Conservation (phyloP, 495 filamentous ascomycete species). For the Neurospora sp. region DNA sequence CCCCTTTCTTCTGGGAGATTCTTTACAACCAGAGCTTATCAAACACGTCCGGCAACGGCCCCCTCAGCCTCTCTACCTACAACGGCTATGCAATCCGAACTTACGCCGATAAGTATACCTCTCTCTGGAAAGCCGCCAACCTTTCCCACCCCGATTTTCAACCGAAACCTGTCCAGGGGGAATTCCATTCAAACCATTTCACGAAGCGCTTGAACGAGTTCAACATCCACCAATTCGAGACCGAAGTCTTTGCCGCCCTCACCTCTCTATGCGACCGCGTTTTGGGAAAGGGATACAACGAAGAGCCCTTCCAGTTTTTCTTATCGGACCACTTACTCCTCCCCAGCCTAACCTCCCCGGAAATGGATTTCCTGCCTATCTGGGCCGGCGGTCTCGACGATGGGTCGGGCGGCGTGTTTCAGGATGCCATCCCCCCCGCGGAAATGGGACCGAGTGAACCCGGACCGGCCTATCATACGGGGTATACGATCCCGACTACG, state of each 20-base stretch:
- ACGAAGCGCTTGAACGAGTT: background rate
- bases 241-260: background rate
- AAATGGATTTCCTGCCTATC: slow-evolving; percentile 34
- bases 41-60: background rate
- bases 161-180: background rate
- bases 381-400: slow-evolving; percentile 40
- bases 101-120: background rate
- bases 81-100: background rate
- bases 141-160: background rate
- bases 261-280: background rate
- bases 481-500: slow-evolving; percentile 20
- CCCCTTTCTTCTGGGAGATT: slow-evolving; percentile 23
- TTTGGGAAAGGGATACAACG: background rate
- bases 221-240: background rate
- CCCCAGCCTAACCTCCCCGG: slow-evolving; percentile 24
- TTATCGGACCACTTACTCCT: slow-evolving; percentile 22
- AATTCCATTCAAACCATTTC: no score
- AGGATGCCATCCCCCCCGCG: slow-evolving; percentile 25
- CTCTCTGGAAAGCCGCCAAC: background rate
- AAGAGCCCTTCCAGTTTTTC: slow-evolving; percentile 11
- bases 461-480: slow-evolving; percentile 35
- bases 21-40: background rate
- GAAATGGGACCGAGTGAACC: slow-evolving; percentile 34
- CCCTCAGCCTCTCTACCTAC: background rate
- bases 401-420: slow-evolving; percentile 36